Percentiles rank a stretch among this genome's conserved stretches.
Conservation (phyloP, 768 basidiomycete genomes). For the Leccinum olivaceopallidum region DNA sequence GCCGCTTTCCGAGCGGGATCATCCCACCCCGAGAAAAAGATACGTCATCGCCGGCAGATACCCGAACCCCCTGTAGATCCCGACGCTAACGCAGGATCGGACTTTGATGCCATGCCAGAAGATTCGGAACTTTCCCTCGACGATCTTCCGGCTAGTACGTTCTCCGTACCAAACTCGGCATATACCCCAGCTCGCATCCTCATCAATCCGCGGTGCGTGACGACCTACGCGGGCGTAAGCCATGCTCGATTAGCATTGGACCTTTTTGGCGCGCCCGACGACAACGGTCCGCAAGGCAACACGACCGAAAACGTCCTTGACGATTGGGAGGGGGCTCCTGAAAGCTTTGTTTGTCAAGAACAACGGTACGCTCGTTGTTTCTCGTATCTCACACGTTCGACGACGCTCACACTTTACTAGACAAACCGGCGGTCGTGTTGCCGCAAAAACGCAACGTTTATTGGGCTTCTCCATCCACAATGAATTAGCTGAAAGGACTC, state of each 20-base stretch:
- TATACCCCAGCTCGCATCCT: conserved; percentile 90
- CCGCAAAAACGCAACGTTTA: conserved; percentile 84
- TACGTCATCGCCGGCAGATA: conserved; percentile 31
- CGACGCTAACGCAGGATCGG: conserved; percentile 83
- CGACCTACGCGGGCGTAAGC: conserved; percentile 96
- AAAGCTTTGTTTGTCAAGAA: conserved; percentile 98
- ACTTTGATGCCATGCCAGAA: conserved; percentile 84
- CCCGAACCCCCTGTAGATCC: conserved; percentile 44
- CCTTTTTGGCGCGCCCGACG: conserved; percentile 79
- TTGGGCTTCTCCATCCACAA: conserved; percentile 83
- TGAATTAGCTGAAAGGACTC: conserved; percentile 45
- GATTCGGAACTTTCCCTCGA: conserved; percentile 48
- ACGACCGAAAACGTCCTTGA: conserved; percentile 77
- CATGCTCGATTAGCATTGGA: conserved; percentile 96
- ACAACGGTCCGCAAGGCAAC: conserved; percentile 52
- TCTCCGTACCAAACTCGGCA: conserved; percentile 83
- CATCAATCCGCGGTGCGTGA: conserved; percentile 95
- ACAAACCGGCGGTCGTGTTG: conserved; percentile 86
- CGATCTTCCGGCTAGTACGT: conserved; percentile 32
- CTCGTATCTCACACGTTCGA: conserved; percentile 1
- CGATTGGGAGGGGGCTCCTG: conserved; percentile 96
- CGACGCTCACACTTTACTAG: conserved; percentile 34
- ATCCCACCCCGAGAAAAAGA: conserved; percentile 21
- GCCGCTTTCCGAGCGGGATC: conserved; percentile 16
- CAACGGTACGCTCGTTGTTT: conserved; percentile 54